These are phyloP conservation scores for Fusarium sp. DNA, from an alignment of 2,329 filamentous ascomycete species.

Conservation along the genomic window DNA sequence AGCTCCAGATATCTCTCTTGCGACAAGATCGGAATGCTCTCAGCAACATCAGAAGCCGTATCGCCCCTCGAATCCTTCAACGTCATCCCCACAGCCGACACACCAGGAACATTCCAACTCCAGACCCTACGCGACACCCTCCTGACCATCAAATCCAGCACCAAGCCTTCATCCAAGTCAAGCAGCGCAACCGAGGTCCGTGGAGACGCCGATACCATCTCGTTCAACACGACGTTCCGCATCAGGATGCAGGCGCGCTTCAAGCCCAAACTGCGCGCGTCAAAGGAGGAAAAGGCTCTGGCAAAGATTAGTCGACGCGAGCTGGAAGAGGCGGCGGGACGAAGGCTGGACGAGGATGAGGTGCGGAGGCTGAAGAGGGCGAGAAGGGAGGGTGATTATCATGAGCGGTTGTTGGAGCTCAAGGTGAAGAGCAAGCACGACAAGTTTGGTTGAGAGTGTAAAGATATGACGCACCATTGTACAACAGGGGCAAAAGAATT, in stretches of 20 bases:
- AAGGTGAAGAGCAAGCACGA: slow-evolving; percentile 96
- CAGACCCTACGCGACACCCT: slow-evolving; percentile 82
- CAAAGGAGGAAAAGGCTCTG: slow-evolving; percentile 85
- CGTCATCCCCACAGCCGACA: slow-evolving; percentile 74
- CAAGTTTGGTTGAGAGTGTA: slow-evolving; percentile 69
- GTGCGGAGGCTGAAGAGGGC: slow-evolving; percentile 87
- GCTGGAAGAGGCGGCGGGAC: slow-evolving; percentile 84
- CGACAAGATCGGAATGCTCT: slow-evolving; percentile 85
- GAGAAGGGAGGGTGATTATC: slow-evolving; percentile 87
- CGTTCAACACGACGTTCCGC: slow-evolving; percentile 79
- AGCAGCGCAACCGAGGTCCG: slow-evolving; percentile 71
- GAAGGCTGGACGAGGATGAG: slow-evolving; percentile 86
- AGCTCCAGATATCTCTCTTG: slow-evolving; percentile 82
- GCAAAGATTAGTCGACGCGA: slow-evolving; percentile 91
- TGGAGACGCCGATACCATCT: slow-evolving; percentile 79
- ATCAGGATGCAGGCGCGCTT: slow-evolving; percentile 96
- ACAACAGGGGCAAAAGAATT: not conserved
- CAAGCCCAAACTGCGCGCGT: slow-evolving; percentile 85
- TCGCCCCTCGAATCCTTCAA: slow-evolving; percentile 87
- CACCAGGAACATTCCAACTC: slow-evolving; percentile 79
- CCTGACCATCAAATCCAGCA: slow-evolving; percentile 72
- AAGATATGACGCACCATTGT: not conserved
- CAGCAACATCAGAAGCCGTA: slow-evolving; percentile 84
- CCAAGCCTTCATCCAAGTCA: slow-evolving; percentile 63
- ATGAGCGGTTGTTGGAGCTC: slow-evolving; percentile 87